Evolutionary conservation across 305 asterid species (phyloP).

Genomic region (Fraxinus angustifolia): DNA sequence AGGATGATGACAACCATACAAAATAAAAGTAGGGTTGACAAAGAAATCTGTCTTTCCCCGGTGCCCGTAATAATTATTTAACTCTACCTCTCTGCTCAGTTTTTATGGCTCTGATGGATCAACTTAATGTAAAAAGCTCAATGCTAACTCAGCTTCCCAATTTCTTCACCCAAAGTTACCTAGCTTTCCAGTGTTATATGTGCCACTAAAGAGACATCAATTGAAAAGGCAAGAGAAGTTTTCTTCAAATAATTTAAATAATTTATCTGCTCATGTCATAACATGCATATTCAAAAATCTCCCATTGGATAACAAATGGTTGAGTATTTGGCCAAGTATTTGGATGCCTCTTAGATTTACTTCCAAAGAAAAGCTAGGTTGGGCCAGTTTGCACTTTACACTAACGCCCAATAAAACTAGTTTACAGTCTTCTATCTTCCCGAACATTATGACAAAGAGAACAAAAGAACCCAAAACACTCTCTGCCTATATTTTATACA

Average conservation of each 20-base stretch:
- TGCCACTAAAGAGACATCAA: not conserved
- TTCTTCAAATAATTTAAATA: not conserved
- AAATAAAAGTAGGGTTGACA: not conserved
- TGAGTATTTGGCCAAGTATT: not conserved
- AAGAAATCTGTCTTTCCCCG: not conserved
- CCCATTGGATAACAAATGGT: not conserved
- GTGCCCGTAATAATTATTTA: not conserved
- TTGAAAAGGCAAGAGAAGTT: not conserved
- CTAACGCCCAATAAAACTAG: not conserved
- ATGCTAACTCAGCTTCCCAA: not conserved
- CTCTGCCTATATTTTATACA: not conserved
- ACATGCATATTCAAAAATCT: not conserved
- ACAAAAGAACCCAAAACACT: not conserved
- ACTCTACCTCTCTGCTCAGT: not conserved
- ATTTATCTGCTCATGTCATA: not conserved
- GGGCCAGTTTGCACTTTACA: not conserved
- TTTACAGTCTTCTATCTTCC: not conserved
- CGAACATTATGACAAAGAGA: not conserved
- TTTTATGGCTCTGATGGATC: not conserved
- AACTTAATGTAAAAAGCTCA: not conserved
- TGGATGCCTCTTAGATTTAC: not conserved
- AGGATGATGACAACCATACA: conserved; percentile 9
- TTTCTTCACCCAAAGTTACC: not conserved
- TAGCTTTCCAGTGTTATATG: not conserved
- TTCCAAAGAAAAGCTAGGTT: not conserved